Percentiles rank a stretch among this genome's conserved stretches.
phyloP scores from a whole-genome alignment of 371 early-diverging fungal genomes.

The Mucor racemosus region DNA sequence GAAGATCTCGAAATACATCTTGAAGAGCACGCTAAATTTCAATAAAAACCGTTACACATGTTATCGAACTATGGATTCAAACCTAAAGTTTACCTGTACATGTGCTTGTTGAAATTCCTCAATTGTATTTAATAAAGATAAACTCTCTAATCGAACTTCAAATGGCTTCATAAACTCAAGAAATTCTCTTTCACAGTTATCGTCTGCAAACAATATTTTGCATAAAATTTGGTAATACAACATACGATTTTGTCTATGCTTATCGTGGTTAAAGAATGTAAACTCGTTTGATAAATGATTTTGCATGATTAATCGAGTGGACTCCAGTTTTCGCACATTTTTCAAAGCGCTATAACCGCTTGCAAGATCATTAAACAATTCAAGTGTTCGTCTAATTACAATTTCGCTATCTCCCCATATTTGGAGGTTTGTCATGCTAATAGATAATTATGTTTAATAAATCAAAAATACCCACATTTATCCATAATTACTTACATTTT shows the following conservation, averaged over 20 bases:
- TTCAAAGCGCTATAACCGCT: conserved; percentile 77
- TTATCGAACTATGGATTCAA: not conserved
- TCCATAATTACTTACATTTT: conserved; percentile 56
- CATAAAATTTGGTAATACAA: conserved; percentile 81
- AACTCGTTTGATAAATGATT: conserved; percentile 78
- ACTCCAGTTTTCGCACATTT: conserved; percentile 75
- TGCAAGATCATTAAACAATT: conserved; percentile 76
- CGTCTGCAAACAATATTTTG: conserved; percentile 77
- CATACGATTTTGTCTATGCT: conserved; percentile 62
- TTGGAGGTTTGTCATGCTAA: conserved; percentile 33
- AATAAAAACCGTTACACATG: not conserved
- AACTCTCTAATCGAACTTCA: conserved; percentile 55
- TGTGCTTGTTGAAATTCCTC: conserved; percentile 52
- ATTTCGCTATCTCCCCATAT: conserved; percentile 42
- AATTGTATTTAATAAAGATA: conserved; percentile 40
- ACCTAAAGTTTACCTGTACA: conserved; percentile 20
- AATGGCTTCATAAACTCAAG: conserved; percentile 79
- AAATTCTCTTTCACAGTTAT: conserved; percentile 59
- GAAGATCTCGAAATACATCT: conserved; percentile 79
- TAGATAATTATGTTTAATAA: not conserved
- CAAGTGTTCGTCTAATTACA: conserved; percentile 47
- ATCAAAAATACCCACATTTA: not conserved
- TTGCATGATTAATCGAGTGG: conserved; percentile 66
- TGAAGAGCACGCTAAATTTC: conserved; percentile 30
- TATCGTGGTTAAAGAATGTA: conserved; percentile 61